A percentile compares a stretch with the other conserved stretches of the same genome.
Evolutionary conservation across 2,329 filamentous ascomycete genomes (phyloP).

Genomic region (Metarhizium anisopliae): DNA sequence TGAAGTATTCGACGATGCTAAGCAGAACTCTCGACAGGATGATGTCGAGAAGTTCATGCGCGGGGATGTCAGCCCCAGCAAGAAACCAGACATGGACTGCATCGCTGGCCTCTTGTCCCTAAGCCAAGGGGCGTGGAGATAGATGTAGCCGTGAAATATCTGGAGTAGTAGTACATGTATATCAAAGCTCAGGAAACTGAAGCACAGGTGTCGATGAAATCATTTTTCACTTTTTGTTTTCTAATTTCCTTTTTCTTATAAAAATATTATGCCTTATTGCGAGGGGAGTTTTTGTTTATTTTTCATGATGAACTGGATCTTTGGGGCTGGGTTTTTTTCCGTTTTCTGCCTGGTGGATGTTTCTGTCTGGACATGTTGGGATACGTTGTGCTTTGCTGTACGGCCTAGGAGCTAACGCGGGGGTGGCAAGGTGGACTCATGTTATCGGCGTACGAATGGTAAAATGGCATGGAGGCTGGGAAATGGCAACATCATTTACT

Average conservation of each 20-base stretch:
- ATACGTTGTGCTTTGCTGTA: neutral
- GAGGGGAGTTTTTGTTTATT: neutral
- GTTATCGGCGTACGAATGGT: neutral
- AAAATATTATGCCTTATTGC: neutral
- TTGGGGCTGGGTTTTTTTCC: neutral
- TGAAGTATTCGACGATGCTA: conserved; percentile 45
- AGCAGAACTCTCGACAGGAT: conserved; percentile 26
- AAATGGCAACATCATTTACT: neutral
- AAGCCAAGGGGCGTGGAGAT: conserved; percentile 86
- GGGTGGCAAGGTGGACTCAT: neutral
- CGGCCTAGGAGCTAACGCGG: neutral
- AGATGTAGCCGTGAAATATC: conserved; percentile 14
- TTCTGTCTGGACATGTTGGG: neutral
- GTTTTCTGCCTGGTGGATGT: neutral
- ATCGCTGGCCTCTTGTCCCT: conserved; percentile 82
- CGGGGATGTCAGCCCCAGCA: conserved; percentile 55
- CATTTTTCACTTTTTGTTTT: neutral
- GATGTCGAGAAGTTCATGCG: conserved; percentile 71
- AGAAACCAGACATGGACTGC: conserved; percentile 76
- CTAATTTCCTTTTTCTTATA: no score
- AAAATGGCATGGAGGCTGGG: neutral
- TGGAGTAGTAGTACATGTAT: neutral
- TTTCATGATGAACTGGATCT: neutral
- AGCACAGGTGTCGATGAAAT: neutral
- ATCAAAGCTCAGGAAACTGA: neutral